These are phyloP conservation scores for Nematodospora anomalae DNA, from an alignment of 1,139 yeast species.

Conservation along the genomic window DNA sequence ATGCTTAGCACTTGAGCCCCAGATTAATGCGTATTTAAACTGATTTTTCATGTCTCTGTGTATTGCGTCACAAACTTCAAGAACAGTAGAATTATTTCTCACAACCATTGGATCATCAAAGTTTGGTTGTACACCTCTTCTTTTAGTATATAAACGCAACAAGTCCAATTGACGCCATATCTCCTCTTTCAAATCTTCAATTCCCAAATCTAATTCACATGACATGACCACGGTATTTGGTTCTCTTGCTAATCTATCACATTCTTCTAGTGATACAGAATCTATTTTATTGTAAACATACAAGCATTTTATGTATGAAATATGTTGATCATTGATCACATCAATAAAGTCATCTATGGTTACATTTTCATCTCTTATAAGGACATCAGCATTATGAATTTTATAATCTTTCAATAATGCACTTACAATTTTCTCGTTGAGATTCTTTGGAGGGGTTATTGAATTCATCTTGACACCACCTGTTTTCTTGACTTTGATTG, in stretches of 20 bases:
- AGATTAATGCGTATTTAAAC: slow-evolving; percentile 90
- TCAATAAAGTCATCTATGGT: slow-evolving; percentile 95
- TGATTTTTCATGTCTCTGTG: slow-evolving; percentile 91
- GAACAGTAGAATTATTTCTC: slow-evolving; percentile 72
- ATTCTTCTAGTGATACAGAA: slow-evolving; percentile 92
- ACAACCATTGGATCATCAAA: slow-evolving; percentile 91
- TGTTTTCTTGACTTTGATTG: slow-evolving; percentile 74
- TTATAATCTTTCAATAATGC: slow-evolving; percentile 82
- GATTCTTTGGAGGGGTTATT: slow-evolving; percentile 75
- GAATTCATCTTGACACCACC: slow-evolving; percentile 90
- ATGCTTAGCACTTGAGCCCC: slow-evolving; percentile 96
- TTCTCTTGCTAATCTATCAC: slow-evolving; percentile 85
- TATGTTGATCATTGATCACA: slow-evolving; percentile 80
- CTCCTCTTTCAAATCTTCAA: slow-evolving; percentile 84
- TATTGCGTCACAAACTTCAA: slow-evolving; percentile 86
- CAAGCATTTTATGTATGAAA: slow-evolving; percentile 86
- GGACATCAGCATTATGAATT: slow-evolving; percentile 90
- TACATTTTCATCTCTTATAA: slow-evolving; percentile 83
- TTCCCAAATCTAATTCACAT: slow-evolving; percentile 82
- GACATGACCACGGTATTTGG: slow-evolving; percentile 94
- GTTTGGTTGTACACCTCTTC: slow-evolving; percentile 76
- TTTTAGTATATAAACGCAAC: slow-evolving; percentile 79
- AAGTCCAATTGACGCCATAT: slow-evolving; percentile 88
- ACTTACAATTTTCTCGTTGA: slow-evolving; percentile 78
- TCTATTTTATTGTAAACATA: slow-evolving; percentile 95